Conservation (phyloP, 768 basidiomycete species). For the Hericium alpestre region DNA sequence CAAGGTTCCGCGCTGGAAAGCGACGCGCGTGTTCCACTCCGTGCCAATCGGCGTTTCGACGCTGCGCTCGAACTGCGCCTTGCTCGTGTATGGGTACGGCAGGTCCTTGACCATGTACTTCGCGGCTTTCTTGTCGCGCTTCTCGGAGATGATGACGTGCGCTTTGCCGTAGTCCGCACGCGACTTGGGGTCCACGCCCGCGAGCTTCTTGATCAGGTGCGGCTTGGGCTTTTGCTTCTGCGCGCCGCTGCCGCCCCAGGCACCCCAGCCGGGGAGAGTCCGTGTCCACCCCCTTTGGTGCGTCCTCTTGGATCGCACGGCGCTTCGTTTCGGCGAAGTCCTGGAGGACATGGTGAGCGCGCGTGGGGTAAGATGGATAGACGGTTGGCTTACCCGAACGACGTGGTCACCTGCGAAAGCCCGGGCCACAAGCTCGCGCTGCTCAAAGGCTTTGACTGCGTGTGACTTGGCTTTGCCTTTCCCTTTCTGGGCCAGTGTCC, state of each 20-base stretch:
- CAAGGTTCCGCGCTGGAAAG: conserved; percentile 74
- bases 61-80: conserved; percentile 81
- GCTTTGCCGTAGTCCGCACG: conserved; percentile 79
- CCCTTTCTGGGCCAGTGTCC: conserved; percentile 30
- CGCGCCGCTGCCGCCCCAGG: conserved; percentile 81
- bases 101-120: conserved; percentile 87
- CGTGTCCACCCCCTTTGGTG: conserved; percentile 78
- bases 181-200: conserved; percentile 67
- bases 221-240: conserved; percentile 51
- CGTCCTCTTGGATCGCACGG: conserved; percentile 75
- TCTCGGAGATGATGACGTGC: conserved; percentile 93
- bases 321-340: conserved; percentile 81
- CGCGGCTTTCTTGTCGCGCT: conserved; percentile 84
- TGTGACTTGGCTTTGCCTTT: conserved; percentile 33
- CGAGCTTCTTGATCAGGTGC: conserved; percentile 67
- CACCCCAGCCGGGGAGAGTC: conserved; percentile 91
- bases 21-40: conserved; percentile 90
- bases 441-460: conserved; percentile 63
- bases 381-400: conserved; percentile 49
- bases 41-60: conserved; percentile 74
- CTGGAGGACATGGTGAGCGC: conserved; percentile 26
- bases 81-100: conserved; percentile 90
- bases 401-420: conserved; percentile 98
- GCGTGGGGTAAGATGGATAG: not conserved
- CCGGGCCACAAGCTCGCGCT: conserved; percentile 83